Evolutionary conservation across 1,284 basidiomycete genomes (phyloP), one percentile per base, ranked within the genome.

Genomic region (Ustilago curta): DNA sequence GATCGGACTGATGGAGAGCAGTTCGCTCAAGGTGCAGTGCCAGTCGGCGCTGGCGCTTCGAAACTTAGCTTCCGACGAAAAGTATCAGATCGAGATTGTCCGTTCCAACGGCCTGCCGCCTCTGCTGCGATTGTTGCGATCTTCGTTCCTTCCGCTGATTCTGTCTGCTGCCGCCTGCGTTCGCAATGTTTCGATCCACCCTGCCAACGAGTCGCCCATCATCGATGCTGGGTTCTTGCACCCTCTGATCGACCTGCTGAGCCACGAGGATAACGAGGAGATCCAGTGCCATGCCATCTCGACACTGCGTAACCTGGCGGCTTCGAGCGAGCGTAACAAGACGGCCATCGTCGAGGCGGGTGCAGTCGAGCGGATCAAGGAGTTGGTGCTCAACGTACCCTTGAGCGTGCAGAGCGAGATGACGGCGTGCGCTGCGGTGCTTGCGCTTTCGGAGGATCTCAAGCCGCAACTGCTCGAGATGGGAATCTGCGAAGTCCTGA

Each of bases 271-370:
- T 86, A 99, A 99, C 84, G 97, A 99, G 86, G 97, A 99, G 87
- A 95, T 99, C 35, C 96, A 99, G 86, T 99, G 97, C 83, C 97
- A 99, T 83, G 97, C 97, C n/a, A 99, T 99, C 78, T 97, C 94
- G 29, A 99, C 97, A 0, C 88, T 99, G 58, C 90, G 97, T 37
- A 99, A 99, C 85, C 89, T 99, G 14, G 97, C 97, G 1, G 97
- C 97, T 0, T 95, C 93, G 83, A 95, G 92, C 47, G 96, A 99
- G 88, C 94, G 95, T 88, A 99, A 99, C 88, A 99, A 99, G 88
- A 90, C 93, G 25, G 95, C 95, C 8, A 99, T 99, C 64, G 95
- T 99, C 58, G 93, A 97, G 85, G 97, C 97, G 5, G 97, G 97
- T 9, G 97, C 97, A n/a, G 92, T 98, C 6, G 93, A 96, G 85